These are phyloP conservation scores for Diaporthe longicolla DNA, from an alignment of 2,329 filamentous ascomycete species.

Conservation along the genomic window DNA sequence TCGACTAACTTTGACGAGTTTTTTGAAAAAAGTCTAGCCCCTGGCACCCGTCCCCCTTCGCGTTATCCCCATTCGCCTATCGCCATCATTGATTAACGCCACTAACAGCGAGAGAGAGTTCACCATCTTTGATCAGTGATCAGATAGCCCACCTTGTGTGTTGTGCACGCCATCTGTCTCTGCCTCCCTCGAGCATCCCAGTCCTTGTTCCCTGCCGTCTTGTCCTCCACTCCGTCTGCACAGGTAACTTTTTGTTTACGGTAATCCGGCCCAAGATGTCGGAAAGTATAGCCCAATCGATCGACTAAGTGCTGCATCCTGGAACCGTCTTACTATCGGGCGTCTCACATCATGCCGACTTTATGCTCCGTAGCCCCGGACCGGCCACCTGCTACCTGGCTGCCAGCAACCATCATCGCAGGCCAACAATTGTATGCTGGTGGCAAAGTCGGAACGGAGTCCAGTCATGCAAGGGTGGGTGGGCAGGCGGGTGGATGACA, in stretches of 20 bases:
- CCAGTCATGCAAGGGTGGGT: background rate
- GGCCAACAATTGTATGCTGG: slow-evolving; percentile 4
- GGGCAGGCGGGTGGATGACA: slow-evolving; percentile 5
- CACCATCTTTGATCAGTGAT: background rate
- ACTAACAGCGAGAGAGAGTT: background rate
- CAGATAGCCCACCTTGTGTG: background rate
- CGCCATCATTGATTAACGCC: slow-evolving; percentile 1
- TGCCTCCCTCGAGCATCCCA: too few relatives aligned
- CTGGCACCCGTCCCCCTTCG: background rate
- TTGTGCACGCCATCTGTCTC: background rate
- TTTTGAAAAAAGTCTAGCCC: slow-evolving; percentile 16
- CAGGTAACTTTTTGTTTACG: background rate
- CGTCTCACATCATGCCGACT: slow-evolving; percentile 31
- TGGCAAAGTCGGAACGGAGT: background rate
- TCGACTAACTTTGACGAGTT: slow-evolving; percentile 15
- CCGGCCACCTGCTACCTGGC: background rate
- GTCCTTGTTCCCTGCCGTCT: too few relatives aligned
- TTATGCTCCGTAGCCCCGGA: slow-evolving; percentile 29
- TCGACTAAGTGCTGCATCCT: slow-evolving; percentile 27
- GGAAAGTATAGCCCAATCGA: slow-evolving; percentile 1
- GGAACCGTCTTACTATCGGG: slow-evolving; percentile 25
- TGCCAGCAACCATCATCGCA: background rate
- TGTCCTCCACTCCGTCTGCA: background rate
- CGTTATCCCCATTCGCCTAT: slow-evolving; percentile 1
- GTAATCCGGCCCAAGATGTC: background rate